These are phyloP conservation scores for Xylariaceae sp. DNA, from an alignment of 2,329 filamentous ascomycete genomes.

Conservation along the genomic window DNA sequence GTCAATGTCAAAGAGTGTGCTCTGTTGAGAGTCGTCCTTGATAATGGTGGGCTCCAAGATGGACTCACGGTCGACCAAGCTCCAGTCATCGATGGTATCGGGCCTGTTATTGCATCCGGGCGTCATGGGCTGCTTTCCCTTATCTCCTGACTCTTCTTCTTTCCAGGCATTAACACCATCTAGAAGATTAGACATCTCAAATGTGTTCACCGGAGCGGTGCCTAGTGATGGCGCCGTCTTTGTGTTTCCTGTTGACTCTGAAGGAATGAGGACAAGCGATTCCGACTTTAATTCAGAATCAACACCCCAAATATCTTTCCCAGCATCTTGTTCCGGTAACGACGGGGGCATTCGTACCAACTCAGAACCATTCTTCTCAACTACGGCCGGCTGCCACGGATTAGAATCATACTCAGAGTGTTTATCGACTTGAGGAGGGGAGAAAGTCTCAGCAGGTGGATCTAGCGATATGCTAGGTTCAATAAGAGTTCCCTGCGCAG, in stretches of 20 bases:
- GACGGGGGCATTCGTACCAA: conserved; percentile 27
- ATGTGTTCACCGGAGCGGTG: conserved; percentile 21
- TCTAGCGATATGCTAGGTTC: conserved; percentile 19
- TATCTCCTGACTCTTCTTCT: conserved; percentile 37
- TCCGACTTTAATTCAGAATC: conserved; percentile 27
- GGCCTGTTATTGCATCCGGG: conserved; percentile 20
- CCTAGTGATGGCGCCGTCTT: conserved; percentile 26
- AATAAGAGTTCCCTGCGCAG: conserved; percentile 16
- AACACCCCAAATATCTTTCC: conserved; percentile 35
- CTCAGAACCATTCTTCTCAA: conserved; percentile 23
- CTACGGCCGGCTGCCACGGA: conserved; percentile 40
- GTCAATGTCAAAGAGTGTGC: conserved; percentile 30
- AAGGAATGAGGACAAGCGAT: conserved; percentile 34
- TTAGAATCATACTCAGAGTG: conserved; percentile 34
- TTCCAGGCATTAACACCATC: conserved; percentile 48
- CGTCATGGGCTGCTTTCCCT: conserved; percentile 37
- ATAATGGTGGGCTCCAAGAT: conserved; percentile 26
- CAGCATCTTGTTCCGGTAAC: conserved; percentile 30
- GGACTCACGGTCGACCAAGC: conserved; percentile 42
- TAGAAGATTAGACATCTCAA: conserved; percentile 32
- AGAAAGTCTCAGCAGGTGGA: conserved; percentile 36
- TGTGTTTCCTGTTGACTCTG: conserved; percentile 36
- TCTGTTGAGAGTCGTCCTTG: conserved; percentile 31
- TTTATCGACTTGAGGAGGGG: conserved; percentile 40
- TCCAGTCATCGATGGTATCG: conserved; percentile 42